Evolutionary conservation across 2,329 filamentous ascomycete species (phyloP), one percentile per base, ranked within the genome.

Genomic region (Grosmannia penicillata): DNA sequence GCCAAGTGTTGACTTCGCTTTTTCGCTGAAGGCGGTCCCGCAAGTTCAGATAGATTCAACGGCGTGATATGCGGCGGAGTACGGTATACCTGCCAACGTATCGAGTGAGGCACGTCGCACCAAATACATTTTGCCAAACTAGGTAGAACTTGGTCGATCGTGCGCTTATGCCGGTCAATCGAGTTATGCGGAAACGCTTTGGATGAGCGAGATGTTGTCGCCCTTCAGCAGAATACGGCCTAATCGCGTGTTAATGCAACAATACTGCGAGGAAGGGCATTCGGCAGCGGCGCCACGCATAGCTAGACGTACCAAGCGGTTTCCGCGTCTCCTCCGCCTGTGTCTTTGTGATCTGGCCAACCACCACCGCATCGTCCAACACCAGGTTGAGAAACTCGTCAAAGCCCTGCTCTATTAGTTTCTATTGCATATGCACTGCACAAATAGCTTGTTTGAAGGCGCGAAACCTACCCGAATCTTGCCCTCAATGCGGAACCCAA

Each of bases 311-410:
- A 93, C 87, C 89, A 37, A 95, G 59, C 31, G 76, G 68, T 59
- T 83, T 77, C 56, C 87, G 72, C 48, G 75, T 77, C 62, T 93
- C 87, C 48, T 79, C 75, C 30, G 68, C 58, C 49, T 82, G 79
- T 14, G 74, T 77, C 67, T 93, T 93, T 45, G 82, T 86, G 39
- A 83, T 68, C 54, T 85, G 73, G 58, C 79, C 82, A 32, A 98
- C 86, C 62, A 96, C 89, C 41, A 95, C 76, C 23, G 91, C 91
- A 51, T 98, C 86, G 54, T 98, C 91, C 40, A 56, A 48, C 28
- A 96, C 91, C 36, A 98, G 68, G 64, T 98, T 98, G 87, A 98
- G 95, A 65, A 96, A 98, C 61, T 98, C 91, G 57, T 98, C 91
- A 49, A 98, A 98, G 13, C 91, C 87, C 86, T 94, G 45, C 2